Evolutionary conservation across 163 green algal species (phyloP).

Genomic region (Chloroidium sp.): DNA sequence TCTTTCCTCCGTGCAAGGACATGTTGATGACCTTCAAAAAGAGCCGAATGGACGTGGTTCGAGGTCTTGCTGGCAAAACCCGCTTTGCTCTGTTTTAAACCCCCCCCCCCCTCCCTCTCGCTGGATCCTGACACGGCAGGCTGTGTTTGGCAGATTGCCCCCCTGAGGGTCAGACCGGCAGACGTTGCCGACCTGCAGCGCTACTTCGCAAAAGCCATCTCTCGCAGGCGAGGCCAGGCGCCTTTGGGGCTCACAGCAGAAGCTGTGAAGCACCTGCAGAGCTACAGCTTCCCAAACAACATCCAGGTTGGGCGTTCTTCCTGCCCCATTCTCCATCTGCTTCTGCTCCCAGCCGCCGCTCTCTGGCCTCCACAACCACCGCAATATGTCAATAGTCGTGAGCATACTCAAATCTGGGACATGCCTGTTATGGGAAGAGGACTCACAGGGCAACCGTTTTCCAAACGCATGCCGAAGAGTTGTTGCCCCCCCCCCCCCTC

Average conservation of each 20-base stretch:
- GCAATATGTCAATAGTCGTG: background rate
- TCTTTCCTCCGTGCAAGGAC: no score
- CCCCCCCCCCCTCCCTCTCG: background rate
- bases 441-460: background rate
- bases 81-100: background rate
- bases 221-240: constrained; percentile 13
- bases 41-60: no score
- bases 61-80: background rate
- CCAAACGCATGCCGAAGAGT: background rate
- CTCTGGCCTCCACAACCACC: background rate
- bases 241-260: constrained; percentile 39
- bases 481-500: no score
- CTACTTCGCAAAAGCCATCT: constrained; percentile 36
- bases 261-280: constrained; percentile 49
- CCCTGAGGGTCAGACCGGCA: constrained; percentile 52
- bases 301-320: constrained; percentile 23
- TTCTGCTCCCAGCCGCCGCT: no score
- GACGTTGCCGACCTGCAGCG: constrained; percentile 53
- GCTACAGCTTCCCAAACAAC: constrained; percentile 60
- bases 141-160: constrained; percentile 43
- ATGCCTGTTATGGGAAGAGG: background rate
- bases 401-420: background rate
- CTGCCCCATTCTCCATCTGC: no score
- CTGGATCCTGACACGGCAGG: background rate
- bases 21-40: no score